phyloP scores from a whole-genome alignment of 805 yeast species.

The Candida nemodendra region DNA sequence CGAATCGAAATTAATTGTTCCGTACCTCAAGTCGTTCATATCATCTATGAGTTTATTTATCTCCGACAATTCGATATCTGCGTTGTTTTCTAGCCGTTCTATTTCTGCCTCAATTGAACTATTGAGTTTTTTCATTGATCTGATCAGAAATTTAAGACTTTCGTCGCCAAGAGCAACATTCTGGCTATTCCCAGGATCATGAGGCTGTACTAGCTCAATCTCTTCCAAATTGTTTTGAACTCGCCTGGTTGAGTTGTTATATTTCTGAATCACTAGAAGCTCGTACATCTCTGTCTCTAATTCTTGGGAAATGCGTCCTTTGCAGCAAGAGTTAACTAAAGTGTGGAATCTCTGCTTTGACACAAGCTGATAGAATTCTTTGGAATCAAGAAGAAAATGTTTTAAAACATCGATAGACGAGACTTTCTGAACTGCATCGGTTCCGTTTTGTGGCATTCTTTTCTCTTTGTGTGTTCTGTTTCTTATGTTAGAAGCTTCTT shows the following conservation, averaged over 20 bases:
- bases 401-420: constrained; percentile 24
- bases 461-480: not conserved
- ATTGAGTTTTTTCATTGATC: constrained; percentile 29
- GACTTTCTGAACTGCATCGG: too few relatives aligned
- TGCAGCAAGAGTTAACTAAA: constrained; percentile 12
- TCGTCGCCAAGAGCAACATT: constrained; percentile 14
- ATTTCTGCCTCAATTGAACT: constrained; percentile 28
- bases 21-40: constrained; percentile 31
- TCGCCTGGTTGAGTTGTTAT: constrained; percentile 1
- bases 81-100: constrained; percentile 16
- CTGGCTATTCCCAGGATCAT: constrained; percentile 7
- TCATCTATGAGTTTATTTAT: constrained; percentile 28
- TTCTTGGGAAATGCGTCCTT: constrained; percentile 2
- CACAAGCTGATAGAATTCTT: constrained; percentile 23
- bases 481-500: too few relatives aligned
- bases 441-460: too few relatives aligned
- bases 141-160: constrained; percentile 18
- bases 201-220: constrained; percentile 10
- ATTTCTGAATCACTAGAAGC: constrained; percentile 17
- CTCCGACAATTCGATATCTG: constrained; percentile 16
- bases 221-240: constrained; percentile 15
- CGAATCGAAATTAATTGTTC: constrained; percentile 20
- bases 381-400: constrained; percentile 20
- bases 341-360: constrained; percentile 20
- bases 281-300: constrained; percentile 17